These are phyloP conservation scores for Alternaria alternata DNA, from an alignment of 2,329 filamentous ascomycete species.

Conservation along the genomic window DNA sequence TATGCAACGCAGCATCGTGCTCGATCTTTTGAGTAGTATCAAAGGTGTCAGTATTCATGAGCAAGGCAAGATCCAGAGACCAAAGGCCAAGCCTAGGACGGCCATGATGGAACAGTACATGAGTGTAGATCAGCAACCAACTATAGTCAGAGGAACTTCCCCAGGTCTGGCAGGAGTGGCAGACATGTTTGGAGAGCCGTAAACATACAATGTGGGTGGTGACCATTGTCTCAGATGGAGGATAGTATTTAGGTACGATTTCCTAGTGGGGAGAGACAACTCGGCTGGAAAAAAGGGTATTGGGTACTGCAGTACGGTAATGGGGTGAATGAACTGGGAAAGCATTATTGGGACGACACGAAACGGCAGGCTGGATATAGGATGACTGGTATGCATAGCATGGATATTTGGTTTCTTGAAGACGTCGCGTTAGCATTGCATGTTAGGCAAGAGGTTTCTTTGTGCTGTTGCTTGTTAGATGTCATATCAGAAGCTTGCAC, in stretches of 20 bases:
- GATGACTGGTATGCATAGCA: background rate
- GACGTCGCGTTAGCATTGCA: background rate
- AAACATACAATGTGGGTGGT: background rate
- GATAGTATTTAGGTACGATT: background rate
- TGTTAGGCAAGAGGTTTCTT: background rate
- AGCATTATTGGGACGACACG: background rate
- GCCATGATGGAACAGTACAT: conserved; percentile 52
- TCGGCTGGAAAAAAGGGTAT: background rate
- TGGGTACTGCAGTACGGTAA: background rate
- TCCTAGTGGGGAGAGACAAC: background rate
- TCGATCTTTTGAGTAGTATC: conserved; percentile 85
- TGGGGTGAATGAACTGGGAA: background rate
- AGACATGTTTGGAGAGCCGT: conserved; percentile 53
- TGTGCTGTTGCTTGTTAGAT: background rate
- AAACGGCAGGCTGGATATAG: background rate
- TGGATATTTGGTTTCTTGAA: background rate
- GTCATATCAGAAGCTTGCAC: background rate
- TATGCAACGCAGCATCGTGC: conserved; percentile 79
- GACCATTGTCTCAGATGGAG: background rate
- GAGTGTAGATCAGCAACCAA: conserved; percentile 51
- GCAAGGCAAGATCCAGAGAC: conserved; percentile 77
- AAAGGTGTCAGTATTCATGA: conserved; percentile 93
- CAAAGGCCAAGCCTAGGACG: conserved; percentile 41
- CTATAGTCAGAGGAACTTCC: conserved; percentile 51
- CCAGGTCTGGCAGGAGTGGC: conserved; percentile 55